Conservation (phyloP, 345 rosid genomes). For the Pugionium dolabratum region DNA sequence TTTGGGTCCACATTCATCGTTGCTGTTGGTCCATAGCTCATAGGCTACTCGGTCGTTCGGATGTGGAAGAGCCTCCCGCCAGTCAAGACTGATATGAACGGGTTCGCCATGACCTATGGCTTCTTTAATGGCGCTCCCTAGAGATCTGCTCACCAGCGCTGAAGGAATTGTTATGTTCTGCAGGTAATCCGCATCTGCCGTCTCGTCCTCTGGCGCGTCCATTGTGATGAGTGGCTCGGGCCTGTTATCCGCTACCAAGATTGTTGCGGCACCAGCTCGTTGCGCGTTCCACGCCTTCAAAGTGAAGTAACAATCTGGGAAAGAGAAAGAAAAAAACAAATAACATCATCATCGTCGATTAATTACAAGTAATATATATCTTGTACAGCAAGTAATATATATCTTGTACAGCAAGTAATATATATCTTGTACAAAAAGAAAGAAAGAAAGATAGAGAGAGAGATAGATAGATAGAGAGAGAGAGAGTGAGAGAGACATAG, state of each 20-base stretch:
- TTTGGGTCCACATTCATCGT: constrained; percentile 58
- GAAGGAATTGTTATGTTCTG: constrained; percentile 96
- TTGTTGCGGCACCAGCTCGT: constrained; percentile 91
- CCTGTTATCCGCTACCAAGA: constrained; percentile 82
- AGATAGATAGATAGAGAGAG: not conserved
- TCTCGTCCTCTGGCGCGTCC: constrained; percentile 85
- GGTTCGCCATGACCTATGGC: constrained; percentile 43
- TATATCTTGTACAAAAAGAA: not conserved
- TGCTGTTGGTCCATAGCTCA: constrained; percentile 63
- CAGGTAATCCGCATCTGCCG: constrained; percentile 63
- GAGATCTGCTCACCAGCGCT: constrained; percentile 73
- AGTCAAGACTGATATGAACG: constrained; percentile 51
- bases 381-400: not conserved
- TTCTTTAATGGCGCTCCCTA: constrained; percentile 71
- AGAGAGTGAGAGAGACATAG: not conserved
- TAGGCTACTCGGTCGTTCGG: constrained; percentile 63
- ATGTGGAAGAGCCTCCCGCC: constrained; percentile 62
- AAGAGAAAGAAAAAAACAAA: not conserved
- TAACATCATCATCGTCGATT: not conserved
- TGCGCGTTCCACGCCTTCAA: constrained; percentile 97
- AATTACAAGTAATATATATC: not conserved
- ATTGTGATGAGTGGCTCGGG: constrained; percentile 88
- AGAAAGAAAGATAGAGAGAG: not conserved
- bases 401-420: not conserved
- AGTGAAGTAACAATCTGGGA: constrained; percentile 90